phyloP scores from a whole-genome alignment of 2,329 filamentous ascomycete genomes.

The Penicillium digitatum region DNA sequence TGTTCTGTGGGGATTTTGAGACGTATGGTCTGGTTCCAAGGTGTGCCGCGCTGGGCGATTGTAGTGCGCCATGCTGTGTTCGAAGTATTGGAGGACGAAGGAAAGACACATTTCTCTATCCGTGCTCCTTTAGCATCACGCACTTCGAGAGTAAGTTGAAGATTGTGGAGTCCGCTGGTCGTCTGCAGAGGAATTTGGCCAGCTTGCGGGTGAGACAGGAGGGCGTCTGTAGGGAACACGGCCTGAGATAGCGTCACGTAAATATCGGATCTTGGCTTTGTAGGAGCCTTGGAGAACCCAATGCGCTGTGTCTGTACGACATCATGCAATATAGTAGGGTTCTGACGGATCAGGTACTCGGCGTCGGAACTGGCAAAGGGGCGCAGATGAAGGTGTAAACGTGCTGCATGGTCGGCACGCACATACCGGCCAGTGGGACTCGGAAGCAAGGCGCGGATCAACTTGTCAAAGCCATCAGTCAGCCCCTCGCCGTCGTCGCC shows the following conservation, averaged over 20 bases:
- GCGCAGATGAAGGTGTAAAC: constrained; percentile 73
- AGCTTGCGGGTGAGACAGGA: constrained; percentile 66
- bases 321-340: constrained; percentile 79
- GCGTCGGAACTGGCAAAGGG: constrained; percentile 74
- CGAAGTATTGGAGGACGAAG: constrained; percentile 73
- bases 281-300: constrained; percentile 88
- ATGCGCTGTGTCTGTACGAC: constrained; percentile 80
- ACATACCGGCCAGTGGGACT: constrained; percentile 71
- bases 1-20: constrained; percentile 74
- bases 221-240: constrained; percentile 64
- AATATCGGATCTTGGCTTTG: constrained; percentile 85
- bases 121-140: constrained; percentile 72
- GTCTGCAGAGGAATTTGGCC: constrained; percentile 73
- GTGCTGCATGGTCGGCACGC: constrained; percentile 67
- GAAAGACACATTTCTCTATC: constrained; percentile 81
- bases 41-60: constrained; percentile 70
- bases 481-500: constrained; percentile 56
- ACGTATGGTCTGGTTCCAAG: constrained; percentile 84
- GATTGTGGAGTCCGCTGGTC: constrained; percentile 62
- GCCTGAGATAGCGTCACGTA: constrained; percentile 83
- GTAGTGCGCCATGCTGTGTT: constrained; percentile 86
- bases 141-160: constrained; percentile 87
- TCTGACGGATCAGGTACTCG: constrained; percentile 75
- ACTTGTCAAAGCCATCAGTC: constrained; percentile 65
- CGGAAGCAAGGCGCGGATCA: constrained; percentile 69